These are phyloP conservation scores for Neodidymelliopsis sp. DNA, from an alignment of 2,329 filamentous ascomycete species.

Conservation along the genomic window DNA sequence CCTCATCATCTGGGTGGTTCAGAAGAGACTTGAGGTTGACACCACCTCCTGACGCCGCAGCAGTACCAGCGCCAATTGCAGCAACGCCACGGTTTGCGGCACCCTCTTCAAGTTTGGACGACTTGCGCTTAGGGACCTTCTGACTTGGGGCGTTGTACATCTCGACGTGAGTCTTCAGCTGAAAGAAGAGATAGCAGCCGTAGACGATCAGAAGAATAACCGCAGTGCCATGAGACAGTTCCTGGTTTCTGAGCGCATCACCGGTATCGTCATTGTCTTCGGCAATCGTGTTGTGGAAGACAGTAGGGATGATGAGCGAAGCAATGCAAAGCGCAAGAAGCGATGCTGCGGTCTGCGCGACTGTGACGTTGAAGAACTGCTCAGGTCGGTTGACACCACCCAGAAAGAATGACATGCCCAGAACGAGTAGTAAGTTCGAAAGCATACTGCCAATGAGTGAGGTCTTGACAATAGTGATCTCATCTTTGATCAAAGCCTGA, in stretches of 20 bases:
- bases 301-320: conserved; percentile 87
- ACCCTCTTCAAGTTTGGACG: conserved; percentile 57
- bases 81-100: conserved; percentile 60
- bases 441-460: conserved; percentile 91
- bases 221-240: conserved; percentile 72
- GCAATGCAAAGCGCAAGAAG: conserved; percentile 80
- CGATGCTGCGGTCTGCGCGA: conserved; percentile 87
- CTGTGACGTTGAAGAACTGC: conserved; percentile 90
- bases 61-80: conserved; percentile 60
- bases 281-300: conserved; percentile 63
- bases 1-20: conserved; percentile 42
- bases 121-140: conserved; percentile 71
- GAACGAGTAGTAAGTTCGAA: conserved; percentile 85
- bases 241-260: conserved; percentile 42
- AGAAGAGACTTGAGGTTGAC: conserved; percentile 58
- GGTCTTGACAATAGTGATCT: conserved; percentile 88
- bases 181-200: conserved; percentile 84
- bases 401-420: conserved; percentile 93
- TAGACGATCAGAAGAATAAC: conserved; percentile 88
- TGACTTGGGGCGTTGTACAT: conserved; percentile 83
- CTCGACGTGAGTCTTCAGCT: conserved; percentile 81
- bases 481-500: conserved; percentile 75
- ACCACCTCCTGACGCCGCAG: conserved; percentile 59
- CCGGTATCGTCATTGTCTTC: conserved; percentile 29
- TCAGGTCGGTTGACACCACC: conserved; percentile 79